These are phyloP conservation scores for Colletotrichum kahawae DNA, from an alignment of 2,329 filamentous ascomycete genomes.

Conservation along the genomic window DNA sequence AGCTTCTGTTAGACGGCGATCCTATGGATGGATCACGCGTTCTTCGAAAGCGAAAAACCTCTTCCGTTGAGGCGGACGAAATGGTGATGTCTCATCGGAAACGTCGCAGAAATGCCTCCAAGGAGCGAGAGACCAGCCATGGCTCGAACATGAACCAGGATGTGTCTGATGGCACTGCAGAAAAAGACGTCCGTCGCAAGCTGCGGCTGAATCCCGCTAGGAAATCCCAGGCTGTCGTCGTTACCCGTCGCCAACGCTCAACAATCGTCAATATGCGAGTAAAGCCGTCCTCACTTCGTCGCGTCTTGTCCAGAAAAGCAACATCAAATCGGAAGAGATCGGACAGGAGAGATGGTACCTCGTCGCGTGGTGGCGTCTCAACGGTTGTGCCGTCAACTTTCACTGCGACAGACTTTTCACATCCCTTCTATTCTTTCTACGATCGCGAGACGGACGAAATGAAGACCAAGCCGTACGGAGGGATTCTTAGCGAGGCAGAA, in stretches of 20 bases:
- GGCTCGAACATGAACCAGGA: constrained; percentile 38
- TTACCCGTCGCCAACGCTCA: constrained; percentile 28
- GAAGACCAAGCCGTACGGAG: constrained; percentile 94
- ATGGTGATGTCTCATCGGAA: constrained; percentile 57
- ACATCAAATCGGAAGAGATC: constrained; percentile 56
- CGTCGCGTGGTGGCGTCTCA: constrained; percentile 28
- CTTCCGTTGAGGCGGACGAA: constrained; percentile 69
- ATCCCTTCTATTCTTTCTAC: constrained; percentile 86
- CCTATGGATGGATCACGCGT: constrained; percentile 78
- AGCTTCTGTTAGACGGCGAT: constrained; percentile 73
- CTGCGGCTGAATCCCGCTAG: constrained; percentile 58
- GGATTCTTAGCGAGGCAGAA: constrained; percentile 86
- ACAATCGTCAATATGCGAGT: constrained; percentile 65
- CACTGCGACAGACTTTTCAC: constrained; percentile 59
- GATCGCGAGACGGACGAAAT: constrained; percentile 88
- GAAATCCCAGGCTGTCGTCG: constrained; percentile 41
- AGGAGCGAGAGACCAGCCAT: constrained; percentile 41
- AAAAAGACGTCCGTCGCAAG: constrained; percentile 56
- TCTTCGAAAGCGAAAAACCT: constrained; percentile 84
- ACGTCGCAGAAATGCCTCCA: constrained; percentile 53
- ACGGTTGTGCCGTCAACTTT: constrained; percentile 32
- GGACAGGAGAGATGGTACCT: constrained; percentile 35
- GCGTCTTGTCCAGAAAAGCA: constrained; percentile 63
- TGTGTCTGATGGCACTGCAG: constrained; percentile 30
- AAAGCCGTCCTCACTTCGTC: constrained; percentile 61